Base-by-base conservation (phyloP, 2,329 filamentous ascomycete genomes). In the Rhynchosporium agropyri region DNA sequence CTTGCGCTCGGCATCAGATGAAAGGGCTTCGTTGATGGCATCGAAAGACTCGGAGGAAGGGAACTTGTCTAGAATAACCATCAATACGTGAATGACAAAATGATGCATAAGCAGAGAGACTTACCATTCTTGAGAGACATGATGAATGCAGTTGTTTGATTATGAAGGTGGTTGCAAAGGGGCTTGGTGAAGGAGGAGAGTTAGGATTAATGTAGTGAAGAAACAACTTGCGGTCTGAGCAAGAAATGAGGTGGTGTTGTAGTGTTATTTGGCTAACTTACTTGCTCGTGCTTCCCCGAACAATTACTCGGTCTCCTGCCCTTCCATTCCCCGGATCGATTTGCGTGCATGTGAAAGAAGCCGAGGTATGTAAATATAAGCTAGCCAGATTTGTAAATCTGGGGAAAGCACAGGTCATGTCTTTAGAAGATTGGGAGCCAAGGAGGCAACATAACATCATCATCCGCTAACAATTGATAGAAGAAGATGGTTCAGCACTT, bases 21-120 rank as follows among this genome's bases (percentile, higher is more conserved):
- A 77, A 68, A 99, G 87, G 58, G 87, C 85, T 60, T 79, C 75
- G 77, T 90, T 86, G 83, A 99, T 97, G 74, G 82, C 83, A 76
- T 99, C 95, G 78, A 99, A 99, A 70, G 93, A 92, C 69, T 80
- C 88, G 64, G 95, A 98, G 74, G 94, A 87, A 69, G 95, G 94
- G 80, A 97, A 97, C 70, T 88, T 87, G 78, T 86, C 90, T 92
- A 71, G 46, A 55, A 31, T 36, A 5, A 48, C 40, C 20, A 36
- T 69, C 43, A 65, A 59, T 43, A 33, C 33, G 10, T 57, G 50
- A 51, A 56, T 36, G 20, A 20, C 20, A 20, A 20, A 20, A 1
- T 10, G 7, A 43, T 48, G 49, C 40, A 26, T 5, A 15, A 26
- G 29, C 15, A 4, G 38, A 10, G n/a, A 28, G 40, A 45, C 58